Evolutionary conservation across 2,329 filamentous ascomycete genomes (phyloP).

Genomic region (Leptographium procerum): DNA sequence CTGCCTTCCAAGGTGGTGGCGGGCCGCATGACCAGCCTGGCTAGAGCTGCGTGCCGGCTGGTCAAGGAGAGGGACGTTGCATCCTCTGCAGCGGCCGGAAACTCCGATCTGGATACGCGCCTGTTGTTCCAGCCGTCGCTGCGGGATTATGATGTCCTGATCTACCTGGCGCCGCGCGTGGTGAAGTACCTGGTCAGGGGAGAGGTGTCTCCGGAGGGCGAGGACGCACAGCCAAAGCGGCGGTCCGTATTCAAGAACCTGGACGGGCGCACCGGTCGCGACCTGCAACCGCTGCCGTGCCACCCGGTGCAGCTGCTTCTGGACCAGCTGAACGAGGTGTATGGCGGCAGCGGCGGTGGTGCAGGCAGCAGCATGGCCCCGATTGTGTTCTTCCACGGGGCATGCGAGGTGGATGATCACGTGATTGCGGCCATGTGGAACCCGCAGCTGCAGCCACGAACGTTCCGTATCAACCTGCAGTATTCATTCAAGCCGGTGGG

Average conservation of each 20-base stretch:
- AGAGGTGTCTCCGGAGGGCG: conserved; percentile 19
- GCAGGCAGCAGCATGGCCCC: conserved; percentile 27
- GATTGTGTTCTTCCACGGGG: conserved; percentile 71
- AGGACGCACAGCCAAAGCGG: not conserved
- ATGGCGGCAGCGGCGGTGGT: conserved; percentile 27
- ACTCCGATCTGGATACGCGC: conserved; percentile 34
- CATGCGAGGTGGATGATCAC: conserved; percentile 31
- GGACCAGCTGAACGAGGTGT: conserved; percentile 54
- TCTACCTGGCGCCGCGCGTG: conserved; percentile 53
- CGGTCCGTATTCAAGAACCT: conserved; percentile 69
- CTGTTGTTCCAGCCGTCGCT: conserved; percentile 63
- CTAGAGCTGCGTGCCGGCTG: conserved; percentile 60
- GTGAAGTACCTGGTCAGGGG: conserved; percentile 29
- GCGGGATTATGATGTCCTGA: conserved; percentile 74
- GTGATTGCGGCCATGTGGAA: conserved; percentile 50
- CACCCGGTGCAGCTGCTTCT: conserved; percentile 54
- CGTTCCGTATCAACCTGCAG: conserved; percentile 59
- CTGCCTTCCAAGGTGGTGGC: conserved; percentile 71
- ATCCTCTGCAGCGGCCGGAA: too few species aligned
- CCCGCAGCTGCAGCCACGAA: conserved; percentile 39
- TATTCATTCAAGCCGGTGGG: conserved; percentile 50
- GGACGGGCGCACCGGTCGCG: conserved; percentile 40
- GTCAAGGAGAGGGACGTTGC: conserved; percentile 33
- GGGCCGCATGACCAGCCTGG: conserved; percentile 69
- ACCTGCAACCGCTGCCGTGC: conserved; percentile 37